Conservation (phyloP, 2,329 filamentous ascomycete species). For the Bipolaris zeicola region DNA sequence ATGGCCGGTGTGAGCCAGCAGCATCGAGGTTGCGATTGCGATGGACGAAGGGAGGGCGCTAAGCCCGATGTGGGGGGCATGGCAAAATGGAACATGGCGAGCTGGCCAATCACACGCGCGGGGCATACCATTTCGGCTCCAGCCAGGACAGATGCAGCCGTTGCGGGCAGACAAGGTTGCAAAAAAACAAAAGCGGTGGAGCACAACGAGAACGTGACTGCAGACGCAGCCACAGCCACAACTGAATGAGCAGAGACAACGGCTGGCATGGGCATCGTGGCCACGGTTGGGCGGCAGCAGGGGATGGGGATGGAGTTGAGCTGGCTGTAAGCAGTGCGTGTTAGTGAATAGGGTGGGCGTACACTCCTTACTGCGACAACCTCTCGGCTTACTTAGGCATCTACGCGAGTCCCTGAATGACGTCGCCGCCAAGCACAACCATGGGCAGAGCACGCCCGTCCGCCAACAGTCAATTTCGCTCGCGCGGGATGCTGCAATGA, state of each 20-base stretch:
- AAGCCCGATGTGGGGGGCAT: background rate
- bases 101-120: slow-evolving; percentile 12
- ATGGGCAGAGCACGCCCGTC: slow-evolving; percentile 3
- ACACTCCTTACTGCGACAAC: background rate
- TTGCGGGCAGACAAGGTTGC: background rate
- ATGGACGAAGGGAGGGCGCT: background rate
- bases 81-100: background rate
- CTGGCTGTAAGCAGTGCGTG: too few relatives aligned
- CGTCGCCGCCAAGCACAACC: slow-evolving; percentile 12
- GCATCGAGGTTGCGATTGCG: background rate
- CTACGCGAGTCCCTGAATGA: slow-evolving; percentile 15
- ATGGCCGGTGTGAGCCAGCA: background rate
- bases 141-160: background rate
- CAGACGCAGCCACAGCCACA: background rate
- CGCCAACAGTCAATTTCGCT: slow-evolving; percentile 18
- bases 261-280: background rate
- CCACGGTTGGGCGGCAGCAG: background rate
- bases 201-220: background rate
- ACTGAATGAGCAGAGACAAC: background rate
- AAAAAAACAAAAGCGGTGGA: background rate
- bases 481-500: slow-evolving; percentile 7
- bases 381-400: slow-evolving; percentile 2
- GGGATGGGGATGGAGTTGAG: too few relatives aligned
- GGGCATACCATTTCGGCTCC: slow-evolving; percentile 1
- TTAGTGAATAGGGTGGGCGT: too few relatives aligned